Evolutionary conservation across 2,329 filamentous ascomycete genomes (phyloP), one percentile per base, ranked within the genome.

Genomic region (Tolypocladium nubicola): DNA sequence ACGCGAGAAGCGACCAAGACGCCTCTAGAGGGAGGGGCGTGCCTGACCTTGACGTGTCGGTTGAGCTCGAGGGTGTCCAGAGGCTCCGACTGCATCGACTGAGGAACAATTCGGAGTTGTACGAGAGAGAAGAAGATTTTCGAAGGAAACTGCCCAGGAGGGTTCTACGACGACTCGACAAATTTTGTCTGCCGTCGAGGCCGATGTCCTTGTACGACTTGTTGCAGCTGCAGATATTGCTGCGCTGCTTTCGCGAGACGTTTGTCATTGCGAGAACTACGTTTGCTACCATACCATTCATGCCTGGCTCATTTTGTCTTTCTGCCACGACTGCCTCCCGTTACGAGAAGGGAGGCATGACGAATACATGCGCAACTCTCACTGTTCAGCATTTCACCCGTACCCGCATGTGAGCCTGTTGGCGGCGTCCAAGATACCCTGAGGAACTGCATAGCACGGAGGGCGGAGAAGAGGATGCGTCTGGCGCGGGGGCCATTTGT

Each of bases 1-100:
- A 43, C 73, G 77, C 58, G 80, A 83, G 60, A 84, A 84, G 73
- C 74, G 81, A 67, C 75, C 71, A 61, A 75, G 81, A 68, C 76
- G 77, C 37, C 37, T 37, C 39, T 58, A 49, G 23, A 21, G 5
- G 41, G 11, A 23, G 38, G n/a, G 21, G 37, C 47, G 16, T 3
- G 3, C 19, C 4, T 19, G 38, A 30, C 23, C 2, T 41, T 41
- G 4, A 3, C 14, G 4, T 49, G 16, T 33, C 14, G 5, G 16
- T 13, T 33, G 19, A 13, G 21, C 16, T 35, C 47, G 30, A 35
- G 30, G 26, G n/a, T 49, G 19, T 35, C 30, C 30, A 33, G 26
- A 35, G 30, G 16, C 30, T 9, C 11, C 30, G 37, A 21, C 47
- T 35, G 19, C 10, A 7, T 19, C 47, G 19, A 35, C 26, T 3